phyloP scores from a whole-genome alignment of 2,329 filamentous ascomycete species.

The Colletotrichum coccodes region DNA sequence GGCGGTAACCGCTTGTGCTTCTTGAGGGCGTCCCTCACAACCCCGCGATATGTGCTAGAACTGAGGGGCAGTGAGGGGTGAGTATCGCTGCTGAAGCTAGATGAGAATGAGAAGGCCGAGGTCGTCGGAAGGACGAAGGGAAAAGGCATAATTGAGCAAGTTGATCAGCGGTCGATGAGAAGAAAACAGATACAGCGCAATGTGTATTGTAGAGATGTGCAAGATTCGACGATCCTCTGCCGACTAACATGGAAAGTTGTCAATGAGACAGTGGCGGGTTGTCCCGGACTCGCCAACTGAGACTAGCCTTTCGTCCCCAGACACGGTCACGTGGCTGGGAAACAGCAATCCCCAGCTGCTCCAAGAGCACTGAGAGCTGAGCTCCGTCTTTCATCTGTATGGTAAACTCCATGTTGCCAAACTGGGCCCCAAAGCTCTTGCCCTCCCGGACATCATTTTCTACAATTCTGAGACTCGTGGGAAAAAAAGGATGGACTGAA shows the following conservation, averaged over 20 bases:
- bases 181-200: not conserved
- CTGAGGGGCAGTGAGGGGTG: slow-evolving; percentile 89
- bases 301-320: slow-evolving; percentile 17
- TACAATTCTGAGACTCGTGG: not conserved
- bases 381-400: not conserved
- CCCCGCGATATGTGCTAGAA: slow-evolving; percentile 84
- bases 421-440: not conserved
- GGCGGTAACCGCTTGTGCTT: slow-evolving; percentile 87
- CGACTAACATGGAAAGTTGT: slow-evolving; percentile 27
- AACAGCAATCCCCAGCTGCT: not conserved
- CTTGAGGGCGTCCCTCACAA: slow-evolving; percentile 86
- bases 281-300: slow-evolving; percentile 19
- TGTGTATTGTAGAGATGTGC: not conserved
- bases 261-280: slow-evolving; percentile 23
- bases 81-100: slow-evolving; percentile 79
- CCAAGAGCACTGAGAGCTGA: not conserved
- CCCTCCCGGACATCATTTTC: not conserved
- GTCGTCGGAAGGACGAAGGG: slow-evolving; percentile 91
- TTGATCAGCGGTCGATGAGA: not conserved
- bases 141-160: slow-evolving; percentile 77
- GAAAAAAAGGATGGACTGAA: not conserved
- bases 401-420: not conserved
- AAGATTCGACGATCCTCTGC: not conserved
- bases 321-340: slow-evolving; percentile 22
- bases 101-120: slow-evolving; percentile 84